phyloP scores from a whole-genome alignment of 495 filamentous ascomycete genomes.

The Entonaema liquescens region DNA sequence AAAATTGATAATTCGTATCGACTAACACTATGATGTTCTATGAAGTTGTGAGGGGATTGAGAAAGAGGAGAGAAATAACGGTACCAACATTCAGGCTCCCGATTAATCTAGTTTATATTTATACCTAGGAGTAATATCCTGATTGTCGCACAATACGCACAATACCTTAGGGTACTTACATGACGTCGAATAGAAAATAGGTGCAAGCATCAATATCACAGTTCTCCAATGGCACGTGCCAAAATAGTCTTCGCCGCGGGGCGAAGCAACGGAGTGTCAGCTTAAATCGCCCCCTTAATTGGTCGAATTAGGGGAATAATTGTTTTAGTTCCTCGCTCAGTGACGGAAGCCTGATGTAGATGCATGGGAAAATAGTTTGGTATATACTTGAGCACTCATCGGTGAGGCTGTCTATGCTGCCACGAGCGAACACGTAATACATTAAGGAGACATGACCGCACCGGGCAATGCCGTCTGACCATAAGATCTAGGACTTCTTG shows the following conservation, averaged over 20 bases:
- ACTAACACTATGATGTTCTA: not conserved
- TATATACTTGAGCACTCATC: not conserved
- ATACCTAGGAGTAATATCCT: constrained; percentile 1
- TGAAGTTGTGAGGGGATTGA: not conserved
- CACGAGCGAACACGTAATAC: not conserved
- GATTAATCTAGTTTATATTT: not conserved
- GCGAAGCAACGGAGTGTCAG: constrained; percentile 7
- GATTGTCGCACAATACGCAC: not conserved
- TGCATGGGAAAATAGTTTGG: not conserved
- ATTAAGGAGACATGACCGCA: not conserved
- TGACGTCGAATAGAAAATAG: constrained; percentile 1
- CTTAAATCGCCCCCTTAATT: not conserved
- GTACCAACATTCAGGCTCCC: not conserved
- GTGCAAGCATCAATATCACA: not conserved
- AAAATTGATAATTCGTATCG: not conserved
- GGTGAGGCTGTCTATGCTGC: constrained; percentile 3
- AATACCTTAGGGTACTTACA: constrained; percentile 6
- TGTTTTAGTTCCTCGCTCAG: not conserved
- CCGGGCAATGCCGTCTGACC: constrained; percentile 7
- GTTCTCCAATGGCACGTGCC: constrained; percentile 3
- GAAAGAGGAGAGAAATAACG: not conserved
- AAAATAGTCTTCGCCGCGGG: constrained; percentile 13
- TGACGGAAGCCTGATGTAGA: not conserved
- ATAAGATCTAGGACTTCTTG: not conserved
- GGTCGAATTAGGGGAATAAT: not conserved